Percentiles rank a stretch among this genome's conserved stretches.
phyloP scores from a whole-genome alignment of 2,329 filamentous ascomycete genomes.

The Xylariomycetidae sp. region DNA sequence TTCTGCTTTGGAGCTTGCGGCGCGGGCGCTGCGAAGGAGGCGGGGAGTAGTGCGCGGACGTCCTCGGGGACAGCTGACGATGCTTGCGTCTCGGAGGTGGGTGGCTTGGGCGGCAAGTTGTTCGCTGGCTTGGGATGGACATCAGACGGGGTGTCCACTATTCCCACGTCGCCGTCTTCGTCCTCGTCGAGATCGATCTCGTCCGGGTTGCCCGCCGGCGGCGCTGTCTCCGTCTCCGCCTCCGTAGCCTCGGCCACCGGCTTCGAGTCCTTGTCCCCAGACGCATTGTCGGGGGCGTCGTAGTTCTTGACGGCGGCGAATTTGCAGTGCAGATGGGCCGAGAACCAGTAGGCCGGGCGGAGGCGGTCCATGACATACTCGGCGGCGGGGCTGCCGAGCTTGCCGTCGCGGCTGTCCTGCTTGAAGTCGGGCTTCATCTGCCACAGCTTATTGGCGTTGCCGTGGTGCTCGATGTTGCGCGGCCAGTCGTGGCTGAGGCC shows the following conservation, averaged over 20 bases:
- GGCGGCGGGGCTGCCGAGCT: conserved; percentile 74
- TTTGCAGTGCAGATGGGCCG: conserved; percentile 87
- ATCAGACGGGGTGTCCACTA: too few species aligned
- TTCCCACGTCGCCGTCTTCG: conserved; percentile 31
- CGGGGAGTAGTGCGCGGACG: conserved; percentile 68
- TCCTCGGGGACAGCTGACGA: conserved; percentile 49
- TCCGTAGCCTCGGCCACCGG: background rate
- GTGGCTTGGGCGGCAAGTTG: too few species aligned
- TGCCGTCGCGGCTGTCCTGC: conserved; percentile 67
- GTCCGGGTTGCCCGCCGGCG: conserved; percentile 46
- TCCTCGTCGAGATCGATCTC: conserved; percentile 67
- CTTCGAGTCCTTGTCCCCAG: background rate
- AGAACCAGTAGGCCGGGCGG: conserved; percentile 84
- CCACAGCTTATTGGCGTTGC: conserved; percentile 64
- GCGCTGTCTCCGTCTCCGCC: background rate
- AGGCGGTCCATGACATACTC: conserved; percentile 74
- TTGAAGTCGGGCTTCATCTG: conserved; percentile 67
- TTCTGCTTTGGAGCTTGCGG: conserved; percentile 29
- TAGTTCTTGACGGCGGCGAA: conserved; percentile 66
- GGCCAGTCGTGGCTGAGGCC: conserved; percentile 97
- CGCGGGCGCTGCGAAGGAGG: conserved; percentile 56
- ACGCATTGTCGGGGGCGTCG: conserved; percentile 18
- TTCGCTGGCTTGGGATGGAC: too few species aligned
- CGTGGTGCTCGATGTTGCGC: conserved; percentile 70
- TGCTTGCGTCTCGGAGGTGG: too few species aligned